phyloP scores from a whole-genome alignment of 2,329 filamentous ascomycete species.

The Colletotrichum lini region DNA sequence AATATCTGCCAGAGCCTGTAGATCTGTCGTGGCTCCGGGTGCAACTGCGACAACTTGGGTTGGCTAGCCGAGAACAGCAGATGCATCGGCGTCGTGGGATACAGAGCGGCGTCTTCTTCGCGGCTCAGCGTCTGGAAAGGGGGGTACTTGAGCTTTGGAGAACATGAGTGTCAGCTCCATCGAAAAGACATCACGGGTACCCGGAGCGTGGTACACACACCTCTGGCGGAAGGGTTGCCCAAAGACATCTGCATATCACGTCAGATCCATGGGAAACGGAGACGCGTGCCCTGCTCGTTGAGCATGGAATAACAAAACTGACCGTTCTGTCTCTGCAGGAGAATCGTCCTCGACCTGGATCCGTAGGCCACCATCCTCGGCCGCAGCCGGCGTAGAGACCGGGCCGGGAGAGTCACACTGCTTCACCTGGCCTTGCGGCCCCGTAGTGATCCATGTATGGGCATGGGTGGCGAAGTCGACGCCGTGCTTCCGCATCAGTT shows the following conservation, averaged over 20 bases:
- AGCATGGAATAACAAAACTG: neutral
- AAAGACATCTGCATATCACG: conserved; percentile 6
- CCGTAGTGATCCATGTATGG: conserved; percentile 48
- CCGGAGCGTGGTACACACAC: neutral
- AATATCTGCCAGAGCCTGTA: conserved; percentile 52
- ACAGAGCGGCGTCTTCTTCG: conserved; percentile 44
- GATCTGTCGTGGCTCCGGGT: conserved; percentile 51
- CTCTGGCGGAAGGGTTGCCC: conserved; percentile 25
- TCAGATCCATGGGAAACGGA: neutral
- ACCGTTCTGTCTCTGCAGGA: neutral
- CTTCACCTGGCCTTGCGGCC: neutral
- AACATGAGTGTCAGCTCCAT: neutral
- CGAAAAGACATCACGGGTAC: rapidly evolving
- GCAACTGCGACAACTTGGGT: conserved; percentile 26
- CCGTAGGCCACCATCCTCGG: neutral
- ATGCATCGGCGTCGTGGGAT: conserved; percentile 37
- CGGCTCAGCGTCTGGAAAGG: conserved; percentile 42
- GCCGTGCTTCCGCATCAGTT: conserved; percentile 47
- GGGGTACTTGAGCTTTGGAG: conserved; percentile 33
- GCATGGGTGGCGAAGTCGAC: conserved; percentile 45
- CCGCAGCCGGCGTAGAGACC: neutral
- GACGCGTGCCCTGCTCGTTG: no score
- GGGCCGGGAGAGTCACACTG: neutral
- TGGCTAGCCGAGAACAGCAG: conserved; percentile 10
- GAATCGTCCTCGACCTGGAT: neutral